Evolutionary conservation across 768 basidiomycete species (phyloP).

Genomic region (Termitomyces sp.): DNA sequence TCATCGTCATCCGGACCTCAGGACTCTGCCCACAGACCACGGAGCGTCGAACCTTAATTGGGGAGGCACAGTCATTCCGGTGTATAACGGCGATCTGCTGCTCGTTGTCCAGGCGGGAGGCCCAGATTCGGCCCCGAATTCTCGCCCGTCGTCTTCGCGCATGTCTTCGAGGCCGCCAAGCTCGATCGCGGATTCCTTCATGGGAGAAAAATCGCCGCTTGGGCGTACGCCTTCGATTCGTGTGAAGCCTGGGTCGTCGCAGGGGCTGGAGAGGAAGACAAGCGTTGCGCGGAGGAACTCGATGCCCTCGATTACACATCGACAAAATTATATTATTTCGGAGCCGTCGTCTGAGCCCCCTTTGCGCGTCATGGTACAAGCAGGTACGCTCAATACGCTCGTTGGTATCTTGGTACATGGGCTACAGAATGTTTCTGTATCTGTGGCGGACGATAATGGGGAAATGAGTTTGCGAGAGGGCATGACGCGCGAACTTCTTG

Average conservation of each 20-base stretch:
- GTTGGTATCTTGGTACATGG: conserved; percentile 78
- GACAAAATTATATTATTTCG: conserved; percentile 50
- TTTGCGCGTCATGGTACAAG: conserved; percentile 72
- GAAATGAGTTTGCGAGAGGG: conserved; percentile 76
- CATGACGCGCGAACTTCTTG: conserved; percentile 65
- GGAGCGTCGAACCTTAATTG: conserved; percentile 38
- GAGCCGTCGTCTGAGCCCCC: conserved; percentile 70
- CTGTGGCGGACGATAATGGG: conserved; percentile 83
- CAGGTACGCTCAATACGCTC: conserved; percentile 71
- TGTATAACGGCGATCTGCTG: conserved; percentile 72
- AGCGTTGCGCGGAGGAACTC: conserved; percentile 75
- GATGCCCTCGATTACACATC: conserved; percentile 69
- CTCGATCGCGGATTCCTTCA: conserved; percentile 43
- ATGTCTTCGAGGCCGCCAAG: conserved; percentile 71
- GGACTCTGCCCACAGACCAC: conserved; percentile 28
- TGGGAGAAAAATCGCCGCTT: conserved; percentile 37
- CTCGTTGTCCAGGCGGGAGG: conserved; percentile 61
- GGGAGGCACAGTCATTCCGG: conserved; percentile 67
- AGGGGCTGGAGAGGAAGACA: conserved; percentile 71
- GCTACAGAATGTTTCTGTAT: conserved; percentile 70
- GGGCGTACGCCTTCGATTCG: conserved; percentile 72
- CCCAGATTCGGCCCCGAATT: conserved; percentile 39
- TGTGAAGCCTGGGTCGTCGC: conserved; percentile 66
- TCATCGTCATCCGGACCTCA: conserved; percentile 35
- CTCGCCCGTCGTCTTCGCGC: conserved; percentile 57